Evolutionary conservation across 2,329 filamentous ascomycete species (phyloP).

Genomic region (Botryotinia narcissicola): DNA sequence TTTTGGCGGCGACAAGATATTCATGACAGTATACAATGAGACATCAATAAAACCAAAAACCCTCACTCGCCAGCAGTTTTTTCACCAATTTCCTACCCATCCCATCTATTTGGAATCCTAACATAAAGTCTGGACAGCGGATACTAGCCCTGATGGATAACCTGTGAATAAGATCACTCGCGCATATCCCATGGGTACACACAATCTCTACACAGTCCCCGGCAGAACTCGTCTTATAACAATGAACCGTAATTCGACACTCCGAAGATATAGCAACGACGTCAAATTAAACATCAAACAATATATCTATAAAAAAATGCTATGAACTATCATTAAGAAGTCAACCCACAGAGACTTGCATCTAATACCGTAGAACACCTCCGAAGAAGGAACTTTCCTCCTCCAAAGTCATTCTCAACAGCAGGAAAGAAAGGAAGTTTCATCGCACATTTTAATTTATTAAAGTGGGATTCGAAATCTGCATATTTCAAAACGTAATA

Average conservation of each 20-base stretch:
- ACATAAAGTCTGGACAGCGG: background rate
- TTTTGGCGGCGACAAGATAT: background rate
- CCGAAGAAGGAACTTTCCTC: background rate
- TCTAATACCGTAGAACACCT: background rate
- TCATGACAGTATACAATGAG: background rate
- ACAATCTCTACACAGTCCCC: accelerated
- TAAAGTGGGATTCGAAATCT: background rate
- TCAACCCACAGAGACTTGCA: accelerated
- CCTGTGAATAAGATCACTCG: background rate
- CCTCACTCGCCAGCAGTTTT: background rate
- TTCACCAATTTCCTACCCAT: background rate
- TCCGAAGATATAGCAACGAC: background rate
- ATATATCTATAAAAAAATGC: background rate
- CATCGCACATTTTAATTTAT: background rate
- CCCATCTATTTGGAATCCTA: accelerated
- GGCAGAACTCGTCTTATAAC: background rate
- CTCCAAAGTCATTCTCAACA: background rate
- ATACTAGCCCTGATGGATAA: background rate
- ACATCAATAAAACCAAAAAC: background rate
- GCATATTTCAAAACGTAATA: background rate
- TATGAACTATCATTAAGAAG: background rate
- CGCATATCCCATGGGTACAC: background rate
- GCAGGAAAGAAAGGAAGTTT: background rate
- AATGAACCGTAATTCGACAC: background rate
- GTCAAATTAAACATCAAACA: background rate